phyloP scores from a whole-genome alignment of 2,329 filamentous ascomycete species.

The Hymenoscyphus occultus region DNA sequence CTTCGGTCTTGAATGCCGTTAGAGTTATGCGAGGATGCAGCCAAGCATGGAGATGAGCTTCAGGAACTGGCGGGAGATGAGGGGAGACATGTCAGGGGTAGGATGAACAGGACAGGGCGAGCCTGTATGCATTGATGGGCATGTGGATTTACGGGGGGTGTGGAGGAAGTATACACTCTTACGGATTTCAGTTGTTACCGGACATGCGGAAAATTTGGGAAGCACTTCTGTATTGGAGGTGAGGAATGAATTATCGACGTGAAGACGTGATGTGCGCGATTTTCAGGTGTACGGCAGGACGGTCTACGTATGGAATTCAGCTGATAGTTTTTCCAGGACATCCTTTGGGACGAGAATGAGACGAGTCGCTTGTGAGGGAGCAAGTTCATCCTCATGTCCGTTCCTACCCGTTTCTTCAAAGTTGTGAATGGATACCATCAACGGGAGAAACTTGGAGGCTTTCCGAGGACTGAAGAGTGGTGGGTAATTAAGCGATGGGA shows the following conservation, averaged over 20 bases:
- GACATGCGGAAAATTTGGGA: constrained; percentile 13
- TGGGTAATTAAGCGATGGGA: constrained; percentile 6
- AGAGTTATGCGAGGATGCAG: constrained; percentile 19
- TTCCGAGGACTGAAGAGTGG: constrained; percentile 3
- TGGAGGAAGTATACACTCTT: background rate
- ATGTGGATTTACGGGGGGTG: constrained; percentile 9
- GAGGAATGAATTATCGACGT: constrained; percentile 3
- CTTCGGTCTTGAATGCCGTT: constrained; percentile 20
- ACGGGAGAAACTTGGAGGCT: constrained; percentile 1
- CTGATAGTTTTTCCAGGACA: background rate
- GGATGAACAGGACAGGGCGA: background rate
- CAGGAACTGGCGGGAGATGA: constrained; percentile 13
- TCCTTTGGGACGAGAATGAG: background rate
- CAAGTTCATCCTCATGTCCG: background rate
- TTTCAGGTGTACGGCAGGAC: background rate
- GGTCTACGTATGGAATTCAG: background rate
- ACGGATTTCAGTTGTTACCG: constrained; percentile 16
- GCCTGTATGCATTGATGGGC: constrained; percentile 6
- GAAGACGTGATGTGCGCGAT: constrained; percentile 6
- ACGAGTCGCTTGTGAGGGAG: background rate
- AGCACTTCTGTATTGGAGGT: constrained; percentile 5
- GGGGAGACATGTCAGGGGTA: background rate
- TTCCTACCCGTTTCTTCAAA: background rate
- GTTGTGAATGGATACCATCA: background rate
- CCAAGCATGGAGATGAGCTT: constrained; percentile 7